phyloP scores from a whole-genome alignment of 441 rosid genomes.

The Syzygium syzygioides region DNA sequence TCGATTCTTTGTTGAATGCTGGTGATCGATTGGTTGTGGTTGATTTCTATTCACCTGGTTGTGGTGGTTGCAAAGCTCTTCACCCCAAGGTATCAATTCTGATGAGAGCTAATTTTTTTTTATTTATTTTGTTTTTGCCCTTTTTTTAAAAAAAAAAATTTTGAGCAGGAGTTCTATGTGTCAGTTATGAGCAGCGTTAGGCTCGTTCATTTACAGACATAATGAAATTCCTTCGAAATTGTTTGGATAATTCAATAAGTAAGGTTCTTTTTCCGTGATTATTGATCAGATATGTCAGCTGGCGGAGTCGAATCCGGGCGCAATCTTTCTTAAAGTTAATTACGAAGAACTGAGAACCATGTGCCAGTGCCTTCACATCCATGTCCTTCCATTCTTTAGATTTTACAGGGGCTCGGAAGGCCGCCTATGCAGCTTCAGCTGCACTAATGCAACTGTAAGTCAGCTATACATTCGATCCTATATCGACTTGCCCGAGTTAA shows the following conservation, averaged over 20 bases:
- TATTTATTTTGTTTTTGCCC: not conserved
- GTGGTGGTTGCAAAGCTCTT: constrained; percentile 81
- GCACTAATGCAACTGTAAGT: constrained; percentile 59
- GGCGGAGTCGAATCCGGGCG: constrained; percentile 56
- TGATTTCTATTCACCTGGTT: constrained; percentile 69
- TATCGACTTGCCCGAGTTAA: not conserved
- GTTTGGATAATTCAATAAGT: not conserved
- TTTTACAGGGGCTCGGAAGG: constrained; percentile 68
- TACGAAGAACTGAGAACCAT: constrained; percentile 47
- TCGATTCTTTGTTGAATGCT: constrained; percentile 37
- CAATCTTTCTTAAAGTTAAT: constrained; percentile 58
- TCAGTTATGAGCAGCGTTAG: not conserved
- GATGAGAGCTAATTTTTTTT: not conserved
- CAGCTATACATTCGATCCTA: not conserved
- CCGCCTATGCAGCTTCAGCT: constrained; percentile 55
- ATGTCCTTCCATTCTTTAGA: constrained; percentile 75
- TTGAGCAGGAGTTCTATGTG: not conserved
- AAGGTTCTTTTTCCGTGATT: not conserved
- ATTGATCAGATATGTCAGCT: constrained; percentile 55
- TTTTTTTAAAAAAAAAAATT: no score
- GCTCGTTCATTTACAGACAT: not conserved
- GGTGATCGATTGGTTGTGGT: constrained; percentile 60
- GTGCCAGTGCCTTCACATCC: constrained; percentile 56
- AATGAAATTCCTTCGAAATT: not conserved
- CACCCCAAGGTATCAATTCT: constrained; percentile 56